Conservation (phyloP, 257 asterid species). For the Thymus quinquecostatus region DNA sequence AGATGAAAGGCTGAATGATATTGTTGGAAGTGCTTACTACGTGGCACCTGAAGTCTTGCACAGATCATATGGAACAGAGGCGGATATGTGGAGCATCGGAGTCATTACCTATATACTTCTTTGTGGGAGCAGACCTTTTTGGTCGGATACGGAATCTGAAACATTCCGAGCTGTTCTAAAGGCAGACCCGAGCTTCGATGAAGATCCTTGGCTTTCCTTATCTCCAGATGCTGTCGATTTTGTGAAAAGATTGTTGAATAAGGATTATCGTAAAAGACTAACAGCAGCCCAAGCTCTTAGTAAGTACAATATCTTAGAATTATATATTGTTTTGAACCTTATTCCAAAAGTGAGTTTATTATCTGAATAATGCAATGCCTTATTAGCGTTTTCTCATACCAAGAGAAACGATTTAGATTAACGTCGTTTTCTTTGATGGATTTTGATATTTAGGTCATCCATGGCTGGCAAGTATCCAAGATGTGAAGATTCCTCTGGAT, state of each 20-base stretch:
- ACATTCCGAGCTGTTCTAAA: constrained; percentile 65
- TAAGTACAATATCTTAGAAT: constrained; percentile 40
- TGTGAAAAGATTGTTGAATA: constrained; percentile 79
- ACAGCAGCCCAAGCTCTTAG: constrained; percentile 92
- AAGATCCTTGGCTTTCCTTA: constrained; percentile 85
- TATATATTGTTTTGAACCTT: neutral
- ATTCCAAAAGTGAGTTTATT: too few species aligned
- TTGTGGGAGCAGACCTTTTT: constrained; percentile 85
- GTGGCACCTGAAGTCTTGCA: constrained; percentile 90
- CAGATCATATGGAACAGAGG: constrained; percentile 92
- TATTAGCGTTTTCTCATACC: too few species aligned
- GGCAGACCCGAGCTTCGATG: constrained; percentile 56
- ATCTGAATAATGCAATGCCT: too few species aligned
- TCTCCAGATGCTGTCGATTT: constrained; percentile 81
- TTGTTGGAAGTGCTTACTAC: too few species aligned
- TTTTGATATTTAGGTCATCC: constrained; percentile 74
- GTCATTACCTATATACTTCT: constrained; percentile 90
- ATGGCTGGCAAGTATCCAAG: constrained; percentile 77
- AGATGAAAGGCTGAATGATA: constrained; percentile 90
- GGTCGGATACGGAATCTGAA: constrained; percentile 79
- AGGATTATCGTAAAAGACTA: constrained; percentile 86
- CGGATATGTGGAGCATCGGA: constrained; percentile 97
- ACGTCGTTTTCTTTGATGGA: neutral
- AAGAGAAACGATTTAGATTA: neutral
- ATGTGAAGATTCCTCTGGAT: constrained; percentile 82